Evolutionary conservation across 495 filamentous ascomycete species (phyloP), one percentile per base, ranked within the genome.

Genomic region (Penicillium salamii): DNA sequence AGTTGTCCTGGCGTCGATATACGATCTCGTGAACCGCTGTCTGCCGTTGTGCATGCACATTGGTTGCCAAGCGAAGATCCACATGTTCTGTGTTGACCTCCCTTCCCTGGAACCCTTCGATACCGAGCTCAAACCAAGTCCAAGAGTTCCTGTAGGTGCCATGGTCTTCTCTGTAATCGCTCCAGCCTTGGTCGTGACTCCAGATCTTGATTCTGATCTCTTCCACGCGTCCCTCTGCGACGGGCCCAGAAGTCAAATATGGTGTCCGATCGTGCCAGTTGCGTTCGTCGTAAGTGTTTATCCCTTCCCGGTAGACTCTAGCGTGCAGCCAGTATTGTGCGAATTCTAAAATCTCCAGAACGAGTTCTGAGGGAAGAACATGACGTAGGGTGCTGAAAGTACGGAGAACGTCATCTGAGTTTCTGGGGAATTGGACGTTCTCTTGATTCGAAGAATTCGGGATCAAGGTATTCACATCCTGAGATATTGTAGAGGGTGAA

Each of bases 111-210:
- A 77, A 68, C 12, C 71, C 66, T 39, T 81, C 78, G 14, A 78
- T 51, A 0, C 75, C 80, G n/a, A 66, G 77, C n/a, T 80, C 79
- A 49, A 82, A 83, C 80, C 80, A 84, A 0, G 78, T 83, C 55
- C 63, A 82, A 0, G 78, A 79, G 12, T 55, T 61, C 9, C 53
- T 48, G 52, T 72, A 81, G 2, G 68, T 72, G 23, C 66, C 65
- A 8, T 64, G 52, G 24, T 65, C 46, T 4, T 20, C 14, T 7
- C 2, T 12, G 1, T 55, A 44, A n/a, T 62, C 63, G 28, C 72
- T 71, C 68, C 70, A 82, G 8, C 81, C 82, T 52, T 86, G 82
- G 43, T 86, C 82, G 36, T 67, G 63, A 49, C 73, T 78, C 28
- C 52, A 57, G 34, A 79, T 78, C 7, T 69, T 75, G 50, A 86